Percentiles rank a stretch among this genome's conserved stretches.
Conservation (phyloP, 176 grass and related monocot species). For the sorghum (Sorghum bicolor) region Sorghum_bicolor_NCBIv3 NC_012877.2:13363001-13363500, state of each 20-base stretch:
- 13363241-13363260: neutral
- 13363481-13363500: neutral
- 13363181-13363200: too few species aligned
- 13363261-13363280: neutral
- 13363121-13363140: too few species aligned
- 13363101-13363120: too few species aligned
- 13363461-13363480: neutral
- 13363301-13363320: neutral
- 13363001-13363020: neutral
- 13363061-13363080: neutral
- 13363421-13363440: neutral
- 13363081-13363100: conserved; percentile 1
- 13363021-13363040: neutral
- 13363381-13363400: too few species aligned
- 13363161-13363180: too few species aligned
- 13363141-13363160: too few species aligned
- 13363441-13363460: too few species aligned
- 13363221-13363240: neutral
- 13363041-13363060: neutral
- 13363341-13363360: too few species aligned
- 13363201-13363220: neutral
- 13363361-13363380: too few species aligned
- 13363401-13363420: too few species aligned
- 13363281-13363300: neutral
- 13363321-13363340: too few species aligned